Percentiles rank a stretch among this genome's conserved stretches.
Conservation (phyloP, 208 protist genomes). For the Angomonas deanei region DNA sequence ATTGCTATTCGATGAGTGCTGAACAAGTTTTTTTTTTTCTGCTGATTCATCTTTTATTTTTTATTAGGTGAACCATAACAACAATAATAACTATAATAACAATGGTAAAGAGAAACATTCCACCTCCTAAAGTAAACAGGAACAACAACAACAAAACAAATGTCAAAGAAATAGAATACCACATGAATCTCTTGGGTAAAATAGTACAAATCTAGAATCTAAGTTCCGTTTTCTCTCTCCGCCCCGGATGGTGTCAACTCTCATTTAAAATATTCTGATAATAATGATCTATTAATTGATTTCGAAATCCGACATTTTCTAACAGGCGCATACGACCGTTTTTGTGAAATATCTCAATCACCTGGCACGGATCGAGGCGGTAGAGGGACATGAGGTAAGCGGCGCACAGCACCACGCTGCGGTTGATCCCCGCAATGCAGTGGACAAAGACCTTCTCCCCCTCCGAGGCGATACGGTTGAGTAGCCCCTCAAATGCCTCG, state of each 20-base stretch:
- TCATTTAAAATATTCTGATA: conserved; percentile 18
- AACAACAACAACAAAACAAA: conserved; percentile 7
- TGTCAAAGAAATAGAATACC: neutral
- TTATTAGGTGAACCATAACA: neutral
- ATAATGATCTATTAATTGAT: conserved; percentile 84
- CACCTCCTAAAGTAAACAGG: conserved; percentile 16
- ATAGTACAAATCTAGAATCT: neutral
- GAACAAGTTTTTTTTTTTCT: too few relatives aligned
- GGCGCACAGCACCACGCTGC: conserved; percentile 76
- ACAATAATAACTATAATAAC: too few relatives aligned
- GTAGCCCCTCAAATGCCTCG: conserved; percentile 46
- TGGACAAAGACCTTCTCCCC: conserved; percentile 79
- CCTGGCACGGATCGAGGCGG: conserved; percentile 41
- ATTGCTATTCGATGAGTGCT: too few relatives aligned
- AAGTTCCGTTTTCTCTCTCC: neutral
- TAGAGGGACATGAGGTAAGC: conserved; percentile 72
- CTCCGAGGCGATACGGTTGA: conserved; percentile 21
- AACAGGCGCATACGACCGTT: conserved; percentile 59
- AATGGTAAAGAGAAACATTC: too few relatives aligned
- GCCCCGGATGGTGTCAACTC: neutral
- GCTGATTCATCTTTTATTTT: neutral
- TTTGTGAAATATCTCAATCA: conserved; percentile 46
- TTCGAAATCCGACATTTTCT: conserved; percentile 72
- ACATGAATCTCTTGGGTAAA: neutral
- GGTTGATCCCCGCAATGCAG: conserved; percentile 83